These are phyloP conservation scores for Eutrema japonicum DNA, from an alignment of 345 rosid species.

Conservation along the genomic window DNA sequence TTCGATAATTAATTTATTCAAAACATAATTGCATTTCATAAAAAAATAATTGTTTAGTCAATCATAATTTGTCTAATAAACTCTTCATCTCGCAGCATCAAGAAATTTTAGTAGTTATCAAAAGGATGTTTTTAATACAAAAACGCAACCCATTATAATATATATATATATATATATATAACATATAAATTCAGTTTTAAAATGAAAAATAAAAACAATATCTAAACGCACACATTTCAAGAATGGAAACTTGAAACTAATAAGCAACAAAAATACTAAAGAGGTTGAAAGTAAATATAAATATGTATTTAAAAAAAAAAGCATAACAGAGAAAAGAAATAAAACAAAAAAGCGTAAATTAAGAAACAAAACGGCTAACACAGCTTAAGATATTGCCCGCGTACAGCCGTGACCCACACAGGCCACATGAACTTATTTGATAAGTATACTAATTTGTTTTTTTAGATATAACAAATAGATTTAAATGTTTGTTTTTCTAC, in stretches of 20 bases:
- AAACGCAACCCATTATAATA: not conserved
- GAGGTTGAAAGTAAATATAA: slow-evolving; percentile 4
- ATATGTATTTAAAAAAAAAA: slow-evolving; percentile 1
- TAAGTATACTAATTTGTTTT: not conserved
- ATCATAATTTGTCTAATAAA: not conserved
- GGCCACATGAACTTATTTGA: slow-evolving; percentile 17
- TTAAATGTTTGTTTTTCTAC: not conserved
- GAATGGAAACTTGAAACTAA: slow-evolving; percentile 2
- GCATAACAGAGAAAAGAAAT: not conserved
- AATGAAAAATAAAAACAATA: not conserved
- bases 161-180: not conserved
- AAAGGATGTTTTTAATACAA: not conserved
- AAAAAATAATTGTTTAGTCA: not conserved
- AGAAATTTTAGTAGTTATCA: not conserved
- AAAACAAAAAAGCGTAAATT: slow-evolving; percentile 5
- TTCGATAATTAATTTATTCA: not conserved
- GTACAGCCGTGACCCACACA: no score
- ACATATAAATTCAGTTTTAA: not conserved
- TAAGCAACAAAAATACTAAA: slow-evolving; percentile 11
- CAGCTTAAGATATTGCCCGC: no score
- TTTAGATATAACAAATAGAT: not conserved
- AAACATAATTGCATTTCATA: slow-evolving; percentile 3
- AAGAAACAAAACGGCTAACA: slow-evolving; percentile 24
- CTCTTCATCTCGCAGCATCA: not conserved
- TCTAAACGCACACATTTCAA: slow-evolving; percentile 18